Evolutionary conservation across 2,329 filamentous ascomycete species (phyloP).

Genomic region (Fusarium chuoi): DNA sequence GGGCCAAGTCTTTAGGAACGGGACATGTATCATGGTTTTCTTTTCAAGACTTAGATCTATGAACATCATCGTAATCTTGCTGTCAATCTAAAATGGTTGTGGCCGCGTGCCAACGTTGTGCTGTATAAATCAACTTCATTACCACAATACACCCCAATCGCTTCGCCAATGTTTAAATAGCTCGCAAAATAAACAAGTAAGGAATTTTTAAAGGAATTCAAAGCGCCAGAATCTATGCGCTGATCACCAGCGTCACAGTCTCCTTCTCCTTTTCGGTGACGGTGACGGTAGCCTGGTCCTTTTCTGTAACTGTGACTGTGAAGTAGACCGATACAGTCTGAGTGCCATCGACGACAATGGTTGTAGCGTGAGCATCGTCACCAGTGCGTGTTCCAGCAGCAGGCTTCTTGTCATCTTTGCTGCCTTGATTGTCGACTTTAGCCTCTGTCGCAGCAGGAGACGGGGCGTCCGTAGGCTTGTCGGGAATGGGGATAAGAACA

Average conservation of each 20-base stretch:
- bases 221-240: slow-evolving; percentile 28
- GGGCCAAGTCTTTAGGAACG: background rate
- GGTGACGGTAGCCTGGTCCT: slow-evolving; percentile 46
- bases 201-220: background rate
- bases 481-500: slow-evolving; percentile 44
- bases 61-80: background rate
- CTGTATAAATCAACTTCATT: slow-evolving; percentile 30
- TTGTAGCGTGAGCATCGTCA: slow-evolving; percentile 30
- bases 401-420: slow-evolving; percentile 17
- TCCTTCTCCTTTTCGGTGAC: slow-evolving; percentile 47
- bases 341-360: slow-evolving; percentile 46
- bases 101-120: background rate
- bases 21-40: background rate
- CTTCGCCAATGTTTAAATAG: background rate
- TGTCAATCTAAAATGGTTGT: slow-evolving; percentile 1
- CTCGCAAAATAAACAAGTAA: background rate
- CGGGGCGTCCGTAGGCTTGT: slow-evolving; percentile 18
- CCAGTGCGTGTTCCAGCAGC: slow-evolving; percentile 15
- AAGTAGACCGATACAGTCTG: slow-evolving; percentile 51
- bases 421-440: slow-evolving; percentile 1
- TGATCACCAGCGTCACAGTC: slow-evolving; percentile 49
- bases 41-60: background rate
- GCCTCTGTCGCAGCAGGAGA: slow-evolving; percentile 30
- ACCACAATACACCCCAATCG: slow-evolving; percentile 26
- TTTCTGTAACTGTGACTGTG: slow-evolving; percentile 52